These are phyloP conservation scores for Atkinsonella texensis DNA, from an alignment of 2,329 filamentous ascomycete genomes.

Conservation along the genomic window DNA sequence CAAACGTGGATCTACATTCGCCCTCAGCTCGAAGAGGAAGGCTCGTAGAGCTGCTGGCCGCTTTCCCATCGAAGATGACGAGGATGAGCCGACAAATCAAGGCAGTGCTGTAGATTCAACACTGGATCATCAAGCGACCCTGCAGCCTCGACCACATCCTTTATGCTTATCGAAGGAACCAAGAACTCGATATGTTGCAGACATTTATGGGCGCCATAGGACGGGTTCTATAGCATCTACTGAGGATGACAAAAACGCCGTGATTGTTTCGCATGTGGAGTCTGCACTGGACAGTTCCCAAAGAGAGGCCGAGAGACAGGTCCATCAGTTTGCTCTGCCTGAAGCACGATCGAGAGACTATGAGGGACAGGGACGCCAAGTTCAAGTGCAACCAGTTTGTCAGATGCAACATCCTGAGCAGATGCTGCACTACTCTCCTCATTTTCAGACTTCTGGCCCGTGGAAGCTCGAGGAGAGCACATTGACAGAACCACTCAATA, in stretches of 20 bases:
- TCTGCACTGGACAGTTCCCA: neutral
- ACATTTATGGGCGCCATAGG: neutral
- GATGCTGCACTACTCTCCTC: slow-evolving; percentile 25
- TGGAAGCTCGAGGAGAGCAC: slow-evolving; percentile 46
- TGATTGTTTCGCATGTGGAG: neutral
- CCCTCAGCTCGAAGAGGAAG: slow-evolving; percentile 23
- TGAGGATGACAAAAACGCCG: neutral
- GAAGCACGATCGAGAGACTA: neutral
- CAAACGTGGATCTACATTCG: slow-evolving; percentile 44
- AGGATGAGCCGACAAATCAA: slow-evolving; percentile 7
- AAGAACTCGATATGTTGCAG: neutral
- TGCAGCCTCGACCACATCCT: neutral
- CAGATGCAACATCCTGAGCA: neutral
- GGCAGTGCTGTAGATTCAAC: neutral
- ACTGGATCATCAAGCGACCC: neutral
- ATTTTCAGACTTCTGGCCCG: slow-evolving; percentile 29
- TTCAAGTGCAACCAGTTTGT: neutral
- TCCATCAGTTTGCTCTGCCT: neutral
- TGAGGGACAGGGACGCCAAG: neutral
- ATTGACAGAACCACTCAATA: slow-evolving; percentile 35
- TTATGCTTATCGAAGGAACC: slow-evolving; percentile 1
- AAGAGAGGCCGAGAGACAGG: neutral
- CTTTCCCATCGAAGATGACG: slow-evolving; percentile 23
- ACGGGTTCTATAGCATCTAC: neutral
- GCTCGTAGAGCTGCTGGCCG: slow-evolving; percentile 19